phyloP scores from a whole-genome alignment of 352 stramenopile species.

The Pythium pyrilobum region DNA sequence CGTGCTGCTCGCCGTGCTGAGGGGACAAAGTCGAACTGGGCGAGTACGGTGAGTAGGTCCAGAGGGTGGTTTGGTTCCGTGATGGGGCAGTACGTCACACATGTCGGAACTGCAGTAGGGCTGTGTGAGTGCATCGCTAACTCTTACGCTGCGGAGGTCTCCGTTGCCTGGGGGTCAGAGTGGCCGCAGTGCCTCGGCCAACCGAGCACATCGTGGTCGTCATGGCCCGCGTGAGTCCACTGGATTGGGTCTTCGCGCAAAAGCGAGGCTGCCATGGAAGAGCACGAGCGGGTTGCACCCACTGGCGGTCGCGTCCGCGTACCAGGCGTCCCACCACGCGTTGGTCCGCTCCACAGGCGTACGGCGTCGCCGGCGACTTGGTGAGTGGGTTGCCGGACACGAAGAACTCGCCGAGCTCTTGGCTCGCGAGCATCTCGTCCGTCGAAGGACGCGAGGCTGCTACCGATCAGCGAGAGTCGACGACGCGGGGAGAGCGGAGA shows the following conservation, averaged over 20 bases:
- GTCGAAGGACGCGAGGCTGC: background rate
- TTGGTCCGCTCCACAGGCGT: background rate
- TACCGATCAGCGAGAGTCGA: conserved; percentile 5
- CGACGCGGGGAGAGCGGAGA: no score
- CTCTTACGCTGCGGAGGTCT: no score
- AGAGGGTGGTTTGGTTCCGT: no score
- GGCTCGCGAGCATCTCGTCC: background rate
- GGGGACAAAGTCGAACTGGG: no score
- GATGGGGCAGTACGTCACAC: no score
- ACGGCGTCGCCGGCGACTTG: background rate
- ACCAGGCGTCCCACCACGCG: background rate
- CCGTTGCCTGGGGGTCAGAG: no score
- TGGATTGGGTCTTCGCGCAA: background rate
- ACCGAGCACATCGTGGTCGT: background rate
- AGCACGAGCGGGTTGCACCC: background rate
- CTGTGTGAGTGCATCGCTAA: no score
- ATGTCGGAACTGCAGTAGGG: no score
- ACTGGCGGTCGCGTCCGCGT: background rate
- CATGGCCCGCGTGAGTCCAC: background rate
- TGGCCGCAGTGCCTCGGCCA: no score
- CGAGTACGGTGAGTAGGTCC: no score
- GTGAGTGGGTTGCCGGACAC: conserved; percentile 6
- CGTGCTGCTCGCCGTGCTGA: no score
- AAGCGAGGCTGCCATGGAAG: conserved; percentile 2
- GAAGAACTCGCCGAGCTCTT: background rate